phyloP scores from a whole-genome alignment of 257 asterid genomes.

The Euphrasia confusa region DNA sequence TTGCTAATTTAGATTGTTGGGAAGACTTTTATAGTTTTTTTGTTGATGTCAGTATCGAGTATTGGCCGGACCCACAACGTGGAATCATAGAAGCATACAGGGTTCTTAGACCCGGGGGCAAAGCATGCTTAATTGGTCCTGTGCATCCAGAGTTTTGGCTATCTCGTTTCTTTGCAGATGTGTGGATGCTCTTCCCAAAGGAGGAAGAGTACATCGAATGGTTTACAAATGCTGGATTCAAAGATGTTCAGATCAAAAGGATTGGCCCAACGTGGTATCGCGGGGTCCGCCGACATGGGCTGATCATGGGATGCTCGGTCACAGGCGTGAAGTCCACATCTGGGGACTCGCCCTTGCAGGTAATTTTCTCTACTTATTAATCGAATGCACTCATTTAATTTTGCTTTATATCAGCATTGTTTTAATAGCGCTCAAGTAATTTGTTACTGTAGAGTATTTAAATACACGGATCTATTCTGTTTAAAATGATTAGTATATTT shows the following conservation, averaged over 20 bases:
- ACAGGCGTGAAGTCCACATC: constrained; percentile 78
- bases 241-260: constrained; percentile 79
- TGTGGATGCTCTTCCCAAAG: constrained; percentile 97
- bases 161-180: constrained; percentile 89
- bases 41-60: constrained; percentile 61
- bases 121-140: constrained; percentile 93
- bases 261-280: constrained; percentile 99
- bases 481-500: neutral
- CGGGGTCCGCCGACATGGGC: constrained; percentile 95
- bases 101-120: constrained; percentile 75
- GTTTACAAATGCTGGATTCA: constrained; percentile 85
- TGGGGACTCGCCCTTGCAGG: constrained; percentile 94
- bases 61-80: constrained; percentile 99
- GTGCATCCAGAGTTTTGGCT: constrained; percentile 86
- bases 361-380: constrained; percentile 20
- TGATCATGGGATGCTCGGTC: constrained; percentile 98
- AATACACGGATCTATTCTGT: too few relatives aligned
- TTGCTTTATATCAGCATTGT: too few relatives aligned
- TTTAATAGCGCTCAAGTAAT: neutral
- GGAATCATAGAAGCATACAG: constrained; percentile 95
- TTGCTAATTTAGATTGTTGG: neutral
- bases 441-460: neutral
- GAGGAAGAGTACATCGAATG: constrained; percentile 97
- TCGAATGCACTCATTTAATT: neutral
- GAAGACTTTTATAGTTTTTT: neutral